Evolutionary conservation across 2,329 filamentous ascomycete species (phyloP), one percentile per base, ranked within the genome.

Genomic region (Hymenoscyphus fraxineus): DNA sequence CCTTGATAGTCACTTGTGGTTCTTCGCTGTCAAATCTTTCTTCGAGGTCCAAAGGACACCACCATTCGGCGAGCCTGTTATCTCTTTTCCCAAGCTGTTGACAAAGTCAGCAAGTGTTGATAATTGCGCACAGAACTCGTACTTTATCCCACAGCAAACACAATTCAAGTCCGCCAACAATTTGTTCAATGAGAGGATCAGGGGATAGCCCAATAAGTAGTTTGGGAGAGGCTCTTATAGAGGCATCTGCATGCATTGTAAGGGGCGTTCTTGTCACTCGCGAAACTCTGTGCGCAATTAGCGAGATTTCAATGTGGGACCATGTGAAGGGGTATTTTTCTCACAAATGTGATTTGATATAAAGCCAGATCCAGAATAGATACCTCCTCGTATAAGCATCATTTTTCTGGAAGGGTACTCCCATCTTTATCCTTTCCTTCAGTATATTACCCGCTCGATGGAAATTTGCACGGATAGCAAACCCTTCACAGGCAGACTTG

Each of bases 61-160:
- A 60, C 58, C 58, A 60, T 40, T 60, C 58, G 2, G 38, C 47
- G 22, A 60, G n/a, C 16, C n/a, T 44, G 3, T 4, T 16, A n/a
- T 60, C 58, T 44, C 47, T 60, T 6, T 16, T 47, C 4, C 58
- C 58, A 27, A 60, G 58, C 58, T 60, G 27, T 39, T 44, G 41
- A n/a, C 10, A 9, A 54, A 27, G 47, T 54, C 47, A 54, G 19
- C 47, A 22, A 54, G 19, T 12, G 13, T 9, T 19, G 13, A 15
- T 27, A 13, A 27, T 22, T 13, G 13, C n/a, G 0, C 13, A 27
- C 7, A n/a, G 44, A 19, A 9, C 1, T 27, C 27, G 44, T 60
- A 60, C 58, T 16, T 60, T 31, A 22, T 60, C 58, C 58, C 58
- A 60, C 7, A 60, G 38, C 22, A 60, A 22, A 31, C 58, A 60